phyloP scores from a whole-genome alignment of 2,329 filamentous ascomycete species.

The Xylaria digitata region DNA sequence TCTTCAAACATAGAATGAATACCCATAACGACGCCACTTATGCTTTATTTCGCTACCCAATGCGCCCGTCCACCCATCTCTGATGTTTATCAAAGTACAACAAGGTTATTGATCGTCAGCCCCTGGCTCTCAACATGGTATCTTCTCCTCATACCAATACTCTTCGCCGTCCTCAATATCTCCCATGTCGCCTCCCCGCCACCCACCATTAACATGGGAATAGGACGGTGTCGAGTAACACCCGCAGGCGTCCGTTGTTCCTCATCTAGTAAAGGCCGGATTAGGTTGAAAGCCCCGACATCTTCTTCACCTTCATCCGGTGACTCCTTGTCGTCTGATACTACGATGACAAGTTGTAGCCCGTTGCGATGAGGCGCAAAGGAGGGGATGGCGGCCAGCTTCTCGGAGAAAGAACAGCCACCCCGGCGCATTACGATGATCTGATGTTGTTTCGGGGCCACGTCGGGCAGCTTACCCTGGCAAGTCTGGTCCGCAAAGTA shows the following conservation, averaged over 20 bases:
- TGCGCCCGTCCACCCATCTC: slow-evolving; percentile 15
- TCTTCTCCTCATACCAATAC: slow-evolving; percentile 79
- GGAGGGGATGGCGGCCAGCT: slow-evolving; percentile 85
- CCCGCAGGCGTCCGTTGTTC: slow-evolving; percentile 77
- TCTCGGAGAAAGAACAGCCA: slow-evolving; percentile 84
- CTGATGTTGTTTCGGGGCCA: slow-evolving; percentile 69
- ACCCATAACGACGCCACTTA: slow-evolving; percentile 34
- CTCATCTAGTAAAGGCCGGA: slow-evolving; percentile 78
- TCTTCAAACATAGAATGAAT: slow-evolving; percentile 5
- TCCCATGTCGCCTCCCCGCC: slow-evolving; percentile 75
- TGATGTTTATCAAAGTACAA: slow-evolving; percentile 64
- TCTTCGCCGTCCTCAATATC: slow-evolving; percentile 70
- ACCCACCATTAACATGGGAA: slow-evolving; percentile 85
- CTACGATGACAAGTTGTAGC: slow-evolving; percentile 84
- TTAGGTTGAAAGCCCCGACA: slow-evolving; percentile 48
- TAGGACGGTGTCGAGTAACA: slow-evolving; percentile 74
- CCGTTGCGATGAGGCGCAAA: slow-evolving; percentile 70
- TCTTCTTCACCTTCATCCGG: slow-evolving; percentile 50
- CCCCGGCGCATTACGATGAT: slow-evolving; percentile 86
- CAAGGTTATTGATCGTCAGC: slow-evolving; percentile 79
- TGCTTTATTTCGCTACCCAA: slow-evolving; percentile 35
- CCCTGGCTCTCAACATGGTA: slow-evolving; percentile 87
- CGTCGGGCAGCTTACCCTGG: slow-evolving; percentile 64
- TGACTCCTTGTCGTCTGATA: slow-evolving; percentile 68
- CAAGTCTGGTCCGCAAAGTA: slow-evolving; percentile 80